Evolutionary conservation across 2,329 filamentous ascomycete species (phyloP).

Genomic region (Alternaria alternata): DNA sequence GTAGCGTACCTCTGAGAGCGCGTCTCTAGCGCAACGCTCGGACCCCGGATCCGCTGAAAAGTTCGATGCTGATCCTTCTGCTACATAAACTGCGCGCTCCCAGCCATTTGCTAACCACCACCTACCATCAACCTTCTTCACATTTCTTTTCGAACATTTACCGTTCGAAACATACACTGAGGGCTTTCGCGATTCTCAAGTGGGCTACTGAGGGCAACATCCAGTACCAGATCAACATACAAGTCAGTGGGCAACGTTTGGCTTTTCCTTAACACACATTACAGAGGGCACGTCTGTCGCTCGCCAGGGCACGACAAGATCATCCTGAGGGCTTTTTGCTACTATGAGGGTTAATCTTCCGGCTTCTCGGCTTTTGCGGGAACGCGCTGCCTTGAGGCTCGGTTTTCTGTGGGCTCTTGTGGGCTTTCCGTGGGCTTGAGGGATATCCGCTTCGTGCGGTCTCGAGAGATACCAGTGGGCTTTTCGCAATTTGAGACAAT

Average conservation of each 20-base stretch:
- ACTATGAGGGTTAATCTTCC: conserved; percentile 53
- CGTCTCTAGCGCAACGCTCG: conserved; percentile 8
- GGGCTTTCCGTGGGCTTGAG: conserved; percentile 57
- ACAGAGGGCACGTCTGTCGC: conserved; percentile 47
- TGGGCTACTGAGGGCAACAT: conserved; percentile 46
- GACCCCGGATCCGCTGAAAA: conserved; percentile 21
- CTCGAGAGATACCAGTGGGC: conserved; percentile 54
- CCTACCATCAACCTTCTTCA: conserved; percentile 29
- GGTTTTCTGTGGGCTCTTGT: conserved; percentile 57
- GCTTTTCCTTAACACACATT: conserved; percentile 52
- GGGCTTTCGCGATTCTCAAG: conserved; percentile 45
- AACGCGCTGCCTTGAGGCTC: conserved; percentile 59
- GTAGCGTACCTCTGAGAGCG: conserved; percentile 10
- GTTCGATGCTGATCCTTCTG: conserved; percentile 22
- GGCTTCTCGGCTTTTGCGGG: conserved; percentile 61
- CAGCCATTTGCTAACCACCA: conserved; percentile 15
- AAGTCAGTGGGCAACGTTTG: conserved; percentile 54
- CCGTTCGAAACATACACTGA: conserved; percentile 36
- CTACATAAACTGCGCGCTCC: conserved; percentile 25
- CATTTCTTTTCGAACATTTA: conserved; percentile 30
- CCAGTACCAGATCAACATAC: conserved; percentile 44
- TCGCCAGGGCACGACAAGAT: conserved; percentile 48
- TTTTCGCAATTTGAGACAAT: conserved; percentile 54
- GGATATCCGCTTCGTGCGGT: conserved; percentile 49
- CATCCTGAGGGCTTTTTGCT: conserved; percentile 51